phyloP scores from a whole-genome alignment of 208 protist species.

The Leishmania tropica region DNA sequence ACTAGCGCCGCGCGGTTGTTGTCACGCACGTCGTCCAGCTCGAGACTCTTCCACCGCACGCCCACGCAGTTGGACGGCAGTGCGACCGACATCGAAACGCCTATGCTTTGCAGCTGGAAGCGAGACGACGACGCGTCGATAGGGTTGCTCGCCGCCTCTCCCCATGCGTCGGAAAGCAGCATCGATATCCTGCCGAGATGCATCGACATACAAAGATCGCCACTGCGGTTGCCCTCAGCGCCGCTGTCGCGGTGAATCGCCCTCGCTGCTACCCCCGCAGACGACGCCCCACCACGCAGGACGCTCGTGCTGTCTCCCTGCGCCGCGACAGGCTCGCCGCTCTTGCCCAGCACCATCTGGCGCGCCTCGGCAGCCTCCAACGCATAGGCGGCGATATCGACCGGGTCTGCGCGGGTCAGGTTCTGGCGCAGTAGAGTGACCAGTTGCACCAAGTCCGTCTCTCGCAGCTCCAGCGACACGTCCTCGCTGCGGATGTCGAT shows the following conservation, averaged over 20 bases:
- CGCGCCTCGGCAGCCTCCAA: slow-evolving; percentile 6
- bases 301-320: neutral
- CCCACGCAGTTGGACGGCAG: slow-evolving; percentile 34
- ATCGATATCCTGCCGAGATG: slow-evolving; percentile 25
- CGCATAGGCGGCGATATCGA: slow-evolving; percentile 24
- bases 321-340: neutral
- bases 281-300: neutral
- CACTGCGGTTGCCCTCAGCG: neutral
- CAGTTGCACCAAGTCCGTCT: slow-evolving; percentile 59
- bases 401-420: slow-evolving; percentile 41
- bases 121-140: slow-evolving; percentile 7
- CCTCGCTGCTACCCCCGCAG: neutral
- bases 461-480: slow-evolving; percentile 45
- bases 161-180: slow-evolving; percentile 22
- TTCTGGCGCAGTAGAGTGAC: slow-evolving; percentile 65
- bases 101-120: slow-evolving; percentile 31
- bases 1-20: slow-evolving; percentile 51
- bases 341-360: slow-evolving; percentile 13
- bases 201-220: slow-evolving; percentile 26
- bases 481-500: slow-evolving; percentile 61
- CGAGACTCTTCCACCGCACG: slow-evolving; percentile 58
- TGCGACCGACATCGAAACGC: slow-evolving; percentile 19
- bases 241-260: neutral
- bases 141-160: slow-evolving; percentile 8
- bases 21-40: slow-evolving; percentile 61